A percentile compares a stretch with the other conserved stretches of the same genome.
Conservation (phyloP, 805 yeast species). For the Ogataea methanolica region DNA sequence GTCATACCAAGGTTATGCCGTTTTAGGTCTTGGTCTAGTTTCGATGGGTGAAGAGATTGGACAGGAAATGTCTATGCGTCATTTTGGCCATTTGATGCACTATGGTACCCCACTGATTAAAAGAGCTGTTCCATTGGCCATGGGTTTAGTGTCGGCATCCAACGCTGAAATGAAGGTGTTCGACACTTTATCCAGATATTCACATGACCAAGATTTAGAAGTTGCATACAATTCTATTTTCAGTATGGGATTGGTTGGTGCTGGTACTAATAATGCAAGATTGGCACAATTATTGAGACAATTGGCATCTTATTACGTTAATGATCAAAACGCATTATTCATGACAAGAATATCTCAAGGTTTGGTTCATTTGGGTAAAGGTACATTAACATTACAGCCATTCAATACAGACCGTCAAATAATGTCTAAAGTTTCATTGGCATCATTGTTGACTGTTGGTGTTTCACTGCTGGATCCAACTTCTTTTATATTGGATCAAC, state of each 20-base stretch:
- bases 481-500: conserved; percentile 68
- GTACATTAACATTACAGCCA: conserved; percentile 85
- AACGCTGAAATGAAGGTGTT: conserved; percentile 96
- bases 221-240: conserved; percentile 94
- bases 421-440: conserved; percentile 82
- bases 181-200: conserved; percentile 91
- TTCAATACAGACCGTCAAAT: conserved; percentile 86
- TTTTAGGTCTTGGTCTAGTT: conserved; percentile 87
- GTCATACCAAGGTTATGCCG: conserved; percentile 80
- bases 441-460: conserved; percentile 79
- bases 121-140: conserved; percentile 96
- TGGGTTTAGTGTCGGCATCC: conserved; percentile 90
- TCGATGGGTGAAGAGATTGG: conserved; percentile 99
- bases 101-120: conserved; percentile 90
- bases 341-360: conserved; percentile 96
- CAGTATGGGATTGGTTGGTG: conserved; percentile 97
- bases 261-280: conserved; percentile 98
- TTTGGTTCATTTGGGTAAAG: conserved; percentile 91
- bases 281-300: conserved; percentile 93
- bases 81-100: conserved; percentile 96
- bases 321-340: conserved; percentile 86
- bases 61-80: conserved; percentile 94
- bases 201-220: conserved; percentile 92
- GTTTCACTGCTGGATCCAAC: conserved; percentile 84
- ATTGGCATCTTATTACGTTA: conserved; percentile 86